Conservation (phyloP, 345 rosid species). For the Eucalyptus albens region DNA sequence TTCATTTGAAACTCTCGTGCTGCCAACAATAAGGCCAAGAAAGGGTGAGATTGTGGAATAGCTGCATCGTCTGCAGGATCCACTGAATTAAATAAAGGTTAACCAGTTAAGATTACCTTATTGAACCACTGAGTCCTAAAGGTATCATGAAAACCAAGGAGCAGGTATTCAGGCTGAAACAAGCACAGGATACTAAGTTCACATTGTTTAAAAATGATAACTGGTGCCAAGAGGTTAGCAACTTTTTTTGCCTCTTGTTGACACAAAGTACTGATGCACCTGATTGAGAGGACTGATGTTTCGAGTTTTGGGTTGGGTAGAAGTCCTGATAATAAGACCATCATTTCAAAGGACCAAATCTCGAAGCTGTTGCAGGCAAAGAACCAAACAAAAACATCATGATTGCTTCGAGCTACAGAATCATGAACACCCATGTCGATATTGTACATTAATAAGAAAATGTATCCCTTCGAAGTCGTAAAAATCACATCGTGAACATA, state of each 20-base stretch:
- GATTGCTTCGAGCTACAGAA: neutral
- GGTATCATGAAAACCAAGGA: constrained; percentile 4
- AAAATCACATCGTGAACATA: neutral
- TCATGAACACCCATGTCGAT: neutral
- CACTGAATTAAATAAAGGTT: neutral
- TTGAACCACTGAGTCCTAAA: constrained; percentile 4
- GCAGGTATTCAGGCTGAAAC: neutral
- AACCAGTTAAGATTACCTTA: neutral
- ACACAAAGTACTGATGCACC: neutral
- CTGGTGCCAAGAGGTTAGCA: neutral
- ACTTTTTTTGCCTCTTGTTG: neutral
- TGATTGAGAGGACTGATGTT: neutral
- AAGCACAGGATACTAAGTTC: neutral
- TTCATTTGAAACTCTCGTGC: constrained; percentile 42
- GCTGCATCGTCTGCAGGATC: neutral
- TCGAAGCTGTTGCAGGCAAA: neutral
- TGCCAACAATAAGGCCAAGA: neutral
- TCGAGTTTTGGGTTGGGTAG: neutral
- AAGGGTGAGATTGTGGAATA: neutral
- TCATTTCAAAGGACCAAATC: neutral
- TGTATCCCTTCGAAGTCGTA: neutral
- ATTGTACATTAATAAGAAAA: neutral
- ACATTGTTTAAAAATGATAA: neutral
- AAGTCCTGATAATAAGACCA: neutral
- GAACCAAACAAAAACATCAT: neutral